A percentile compares a stretch with the other conserved stretches of the same genome.
Evolutionary conservation across 192 early-diverging fungal species (phyloP).

Genomic region (Pilaira anomala): DNA sequence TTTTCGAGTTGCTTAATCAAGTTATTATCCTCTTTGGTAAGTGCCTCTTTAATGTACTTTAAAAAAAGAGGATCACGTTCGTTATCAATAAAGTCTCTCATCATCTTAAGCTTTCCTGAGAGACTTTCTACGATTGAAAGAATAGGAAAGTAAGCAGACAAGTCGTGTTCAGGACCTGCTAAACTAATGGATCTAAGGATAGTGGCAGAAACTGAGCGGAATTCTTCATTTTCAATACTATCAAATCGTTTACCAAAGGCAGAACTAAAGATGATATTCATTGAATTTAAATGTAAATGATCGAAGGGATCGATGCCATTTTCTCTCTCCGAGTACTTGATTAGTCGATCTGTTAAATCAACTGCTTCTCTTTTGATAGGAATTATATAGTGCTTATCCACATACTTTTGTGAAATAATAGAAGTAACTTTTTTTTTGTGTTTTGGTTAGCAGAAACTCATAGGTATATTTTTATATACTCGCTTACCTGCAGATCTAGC

Average conservation of each 20-base stretch:
- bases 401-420: not conserved
- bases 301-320: not conserved
- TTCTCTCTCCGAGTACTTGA: not conserved
- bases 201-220: not conserved
- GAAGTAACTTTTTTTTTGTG: not conserved
- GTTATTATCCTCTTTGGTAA: not conserved
- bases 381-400: not conserved
- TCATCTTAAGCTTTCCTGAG: not conserved
- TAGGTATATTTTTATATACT: too few relatives aligned
- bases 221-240: slow-evolving; percentile 1
- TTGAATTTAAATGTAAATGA: slow-evolving; percentile 5
- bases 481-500: too few relatives aligned
- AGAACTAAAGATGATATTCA: slow-evolving; percentile 1
- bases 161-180: slow-evolving; percentile 10
- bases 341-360: not conserved
- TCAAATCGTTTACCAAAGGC: slow-evolving; percentile 3
- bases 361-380: slow-evolving; percentile 1
- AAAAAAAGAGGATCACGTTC: not conserved
- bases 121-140: not conserved
- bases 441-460: not conserved
- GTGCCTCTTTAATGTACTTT: not conserved
- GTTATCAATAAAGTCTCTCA: slow-evolving; percentile 4
- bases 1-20: not conserved
- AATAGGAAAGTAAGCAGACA: slow-evolving; percentile 5
- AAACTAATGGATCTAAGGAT: not conserved